These are phyloP conservation scores for Sugiyamaella xylanicola DNA, from an alignment of 1,139 yeast genomes.

Conservation along the genomic window DNA sequence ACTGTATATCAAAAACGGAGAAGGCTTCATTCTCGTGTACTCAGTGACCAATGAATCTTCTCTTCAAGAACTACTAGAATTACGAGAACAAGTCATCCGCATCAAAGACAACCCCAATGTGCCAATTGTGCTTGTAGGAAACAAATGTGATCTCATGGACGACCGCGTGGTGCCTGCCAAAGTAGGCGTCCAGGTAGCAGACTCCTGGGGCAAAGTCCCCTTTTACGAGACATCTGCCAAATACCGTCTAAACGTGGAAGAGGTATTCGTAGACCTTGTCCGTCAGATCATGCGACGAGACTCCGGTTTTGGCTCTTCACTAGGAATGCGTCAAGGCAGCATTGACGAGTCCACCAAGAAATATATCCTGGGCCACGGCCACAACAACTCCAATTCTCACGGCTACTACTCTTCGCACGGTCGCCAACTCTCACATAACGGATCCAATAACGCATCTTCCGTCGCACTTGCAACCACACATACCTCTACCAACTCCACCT, in stretches of 20 bases:
- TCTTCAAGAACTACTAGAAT: conserved; percentile 72
- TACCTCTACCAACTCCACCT: conserved; percentile 15
- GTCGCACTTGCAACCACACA: conserved; percentile 10
- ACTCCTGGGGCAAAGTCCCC: conserved; percentile 90
- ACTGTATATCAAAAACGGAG: conserved; percentile 52
- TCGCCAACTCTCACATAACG: conserved; percentile 9
- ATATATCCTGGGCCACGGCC: conserved; percentile 17
- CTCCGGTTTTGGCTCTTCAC: conserved; percentile 32
- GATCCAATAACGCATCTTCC: conserved; percentile 7
- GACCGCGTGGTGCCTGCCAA: conserved; percentile 55
- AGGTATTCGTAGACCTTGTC: conserved; percentile 84
- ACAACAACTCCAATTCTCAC: conserved; percentile 12
- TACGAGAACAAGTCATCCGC: conserved; percentile 86
- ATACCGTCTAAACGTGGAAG: conserved; percentile 81
- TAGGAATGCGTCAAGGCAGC: conserved; percentile 20
- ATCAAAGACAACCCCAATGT: conserved; percentile 62
- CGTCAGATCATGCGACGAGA: conserved; percentile 57
- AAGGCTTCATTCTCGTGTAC: conserved; percentile 61
- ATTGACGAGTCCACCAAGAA: conserved; percentile 17
- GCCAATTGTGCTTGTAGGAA: conserved; percentile 50
- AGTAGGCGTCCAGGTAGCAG: conserved; percentile 63
- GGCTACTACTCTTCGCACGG: not conserved
- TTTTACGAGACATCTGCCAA: conserved; percentile 81
- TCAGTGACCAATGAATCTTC: conserved; percentile 84
- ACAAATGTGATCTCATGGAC: conserved; percentile 65